Evolutionary conservation across 148 eudicot species (phyloP), one percentile per base, ranked within the genome.

Genomic region (Arbutus unedo): DNA sequence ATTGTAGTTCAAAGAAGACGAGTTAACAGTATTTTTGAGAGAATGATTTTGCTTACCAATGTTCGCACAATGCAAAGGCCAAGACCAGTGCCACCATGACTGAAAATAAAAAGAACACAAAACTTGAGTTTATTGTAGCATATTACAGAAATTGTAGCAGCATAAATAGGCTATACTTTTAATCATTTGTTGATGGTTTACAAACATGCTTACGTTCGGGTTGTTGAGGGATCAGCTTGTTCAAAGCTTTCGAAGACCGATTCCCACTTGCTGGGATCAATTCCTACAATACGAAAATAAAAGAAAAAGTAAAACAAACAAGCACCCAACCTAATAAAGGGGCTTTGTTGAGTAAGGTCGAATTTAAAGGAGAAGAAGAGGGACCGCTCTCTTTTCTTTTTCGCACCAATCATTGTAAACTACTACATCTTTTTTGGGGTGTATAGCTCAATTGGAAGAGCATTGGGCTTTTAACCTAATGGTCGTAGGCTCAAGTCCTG

Each of bases 61-160:
- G 97, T 94, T 76, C 92, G 87, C 74, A 96, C 99, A 59, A 96
- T 96, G 91, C 99, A 96, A 77, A 96, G 90, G 81, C 99, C 99
- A 86, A 96, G 92, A 64, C 99, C 99, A 85, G 99, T 96, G 79
- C 99, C 99, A 67, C 99, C 99, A 85, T 96, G 98, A 95, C 98
- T 95, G 93, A 81, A 84, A 86, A 59, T 18, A 48, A 51, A 54
- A 25, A 78, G 38, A n/a, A 82, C 48, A 41, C 53, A 68, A 5
- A 19, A 8, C 2, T 10, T 70, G 53, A 43, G 41, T 70, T 81
- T 19, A 41, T 67, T 31, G 23, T 49, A 50, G 44, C 19, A 45
- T 14, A 79, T 13, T 7, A 57, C 44, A 19, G 19, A 19, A 50
- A 31, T 77, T 5, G 13, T 62, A 79, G 62, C 56, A 49, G 43